These are phyloP conservation scores for Hirschfeldia incana DNA, from an alignment of 345 rosid genomes.

Conservation along the genomic window DNA sequence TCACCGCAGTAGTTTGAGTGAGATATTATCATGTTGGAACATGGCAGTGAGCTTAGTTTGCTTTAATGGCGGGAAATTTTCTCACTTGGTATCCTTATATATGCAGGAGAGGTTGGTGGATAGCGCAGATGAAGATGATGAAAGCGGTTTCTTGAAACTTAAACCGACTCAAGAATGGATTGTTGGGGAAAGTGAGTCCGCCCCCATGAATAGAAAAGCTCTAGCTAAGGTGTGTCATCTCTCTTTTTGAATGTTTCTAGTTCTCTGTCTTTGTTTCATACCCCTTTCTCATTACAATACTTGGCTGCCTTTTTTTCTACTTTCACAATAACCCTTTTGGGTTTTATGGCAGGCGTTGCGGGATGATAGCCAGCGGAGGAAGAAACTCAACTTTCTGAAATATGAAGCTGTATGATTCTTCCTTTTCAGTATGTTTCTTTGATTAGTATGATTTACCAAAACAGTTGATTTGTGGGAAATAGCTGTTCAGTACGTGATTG, in stretches of 20 bases:
- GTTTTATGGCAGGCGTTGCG: slow-evolving; percentile 54
- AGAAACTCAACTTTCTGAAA: slow-evolving; percentile 76
- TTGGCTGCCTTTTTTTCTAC: not conserved
- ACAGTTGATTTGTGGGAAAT: not conserved
- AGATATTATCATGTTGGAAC: too few relatives aligned
- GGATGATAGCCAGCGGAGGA: slow-evolving; percentile 82
- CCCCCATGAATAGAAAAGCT: slow-evolving; percentile 77
- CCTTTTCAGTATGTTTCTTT: slow-evolving; percentile 41
- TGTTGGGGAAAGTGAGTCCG: slow-evolving; percentile 53
- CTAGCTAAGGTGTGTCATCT: slow-evolving; percentile 56
- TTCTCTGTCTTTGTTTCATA: slow-evolving; percentile 12
- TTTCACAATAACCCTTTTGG: slow-evolving; percentile 14
- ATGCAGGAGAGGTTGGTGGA: slow-evolving; percentile 44
- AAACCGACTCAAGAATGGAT: slow-evolving; percentile 74
- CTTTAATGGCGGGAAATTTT: not conserved
- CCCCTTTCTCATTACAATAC: not conserved
- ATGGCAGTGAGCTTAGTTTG: too few relatives aligned
- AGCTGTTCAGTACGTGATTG: not conserved
- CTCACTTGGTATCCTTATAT: too few relatives aligned
- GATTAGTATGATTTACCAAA: slow-evolving; percentile 25
- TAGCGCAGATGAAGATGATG: slow-evolving; percentile 47
- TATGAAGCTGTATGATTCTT: slow-evolving; percentile 85
- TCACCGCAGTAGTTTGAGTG: too few relatives aligned
- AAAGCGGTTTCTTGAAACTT: slow-evolving; percentile 76
- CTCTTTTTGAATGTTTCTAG: not conserved